Evolutionary conservation across 768 basidiomycete species (phyloP), one percentile per base, ranked within the genome.

Genomic region (Auriscalpium orientale): DNA sequence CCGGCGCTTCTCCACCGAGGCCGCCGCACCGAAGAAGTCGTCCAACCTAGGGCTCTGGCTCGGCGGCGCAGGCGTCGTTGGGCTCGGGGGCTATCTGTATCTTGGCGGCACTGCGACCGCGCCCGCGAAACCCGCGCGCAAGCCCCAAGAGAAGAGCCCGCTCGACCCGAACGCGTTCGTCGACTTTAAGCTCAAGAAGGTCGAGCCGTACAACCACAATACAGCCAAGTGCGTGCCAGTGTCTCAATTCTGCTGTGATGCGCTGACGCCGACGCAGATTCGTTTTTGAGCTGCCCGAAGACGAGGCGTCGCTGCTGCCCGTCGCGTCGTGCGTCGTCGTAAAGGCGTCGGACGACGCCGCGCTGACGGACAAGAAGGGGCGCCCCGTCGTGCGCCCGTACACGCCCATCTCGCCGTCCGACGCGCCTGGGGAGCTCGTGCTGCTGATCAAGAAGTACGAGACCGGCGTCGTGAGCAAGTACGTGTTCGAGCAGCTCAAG

Each of bases 151-250:
- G 66, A 84, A 82, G 67, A 87, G 84, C 61, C 82, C 86, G 12
- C 78, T 93, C 22, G 85, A 89, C 67, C 81, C 89, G 8, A 72
- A 89, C 56, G 82, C 85, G 60, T 91, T 85, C 65, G 70, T 84
- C 50, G 83, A 91, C 67, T 87, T 97, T 71, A 85, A 83, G 67
- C 82, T 98, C 64, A 88, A 88, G 70, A 82, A 83, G 65, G 70
- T 91, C 57, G 73, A 84, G 57, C 85, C 85, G 0, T 97, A 95
- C 78, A 98, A 97, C 80, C 88, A 98, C 80, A 97, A 98, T 73
- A 88, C 92, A 13, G 76, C 90, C 35, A 82, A 79, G 83, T 93
- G 60, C 55, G 78, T 45, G 43, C 15, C 22, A 51, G 8, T 28
- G 33, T 40, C 20, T 9, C 33, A 6, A 16, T 7, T 20, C 16